Evolutionary conservation across 2,329 filamentous ascomycete genomes (phyloP), one percentile per base, ranked within the genome.

Genomic region (Verticillium alfalfae): DNA sequence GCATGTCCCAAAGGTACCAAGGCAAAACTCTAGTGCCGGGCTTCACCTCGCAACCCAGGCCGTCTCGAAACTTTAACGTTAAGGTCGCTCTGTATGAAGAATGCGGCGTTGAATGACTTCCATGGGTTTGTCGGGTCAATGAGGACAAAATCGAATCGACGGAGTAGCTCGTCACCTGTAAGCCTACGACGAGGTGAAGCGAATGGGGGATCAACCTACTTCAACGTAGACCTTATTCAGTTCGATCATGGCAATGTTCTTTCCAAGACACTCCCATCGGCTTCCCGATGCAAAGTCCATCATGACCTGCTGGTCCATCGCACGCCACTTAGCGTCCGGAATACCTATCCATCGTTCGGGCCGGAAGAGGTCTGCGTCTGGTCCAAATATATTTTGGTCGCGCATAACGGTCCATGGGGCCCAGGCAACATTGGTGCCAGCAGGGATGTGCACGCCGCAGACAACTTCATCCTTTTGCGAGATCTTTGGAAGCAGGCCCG

Each of bases 331-430:
- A 18, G 75, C 74, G 57, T 78, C 71, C 2, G 34, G 13, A 6
- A 60, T 61, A 13, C 69, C 69, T 6, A 84, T 67, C 81, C 81
- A 85, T 7, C 82, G 72, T 59, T 82, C 81, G 0, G 82, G 81
- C 5, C 72, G 71, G 65, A 80, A 85, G 0, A 65, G 61, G 22
- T 82, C 73, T 0, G 76, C 74, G 61, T 84, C 78, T 0, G 70
- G 64, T 0, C 80, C 82, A 65, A 80, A 84, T 1, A 79, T 66
- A 0, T 60, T 64, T 54, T 69, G 70, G 63, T 83, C 77, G 10
- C 70, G 67, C 2, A 73, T 71, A 2, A 76, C 64, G 2, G 77
- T 73, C 58, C 72, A 78, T 0, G 76, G 70, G 49, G 75, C 79
- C 56, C 79, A 73, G 2, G 76, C 77, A 0, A 81, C 70, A 31